These are phyloP conservation scores for Austroboletus niveus DNA, from an alignment of 1,284 basidiomycete genomes.

Conservation along the genomic window DNA sequence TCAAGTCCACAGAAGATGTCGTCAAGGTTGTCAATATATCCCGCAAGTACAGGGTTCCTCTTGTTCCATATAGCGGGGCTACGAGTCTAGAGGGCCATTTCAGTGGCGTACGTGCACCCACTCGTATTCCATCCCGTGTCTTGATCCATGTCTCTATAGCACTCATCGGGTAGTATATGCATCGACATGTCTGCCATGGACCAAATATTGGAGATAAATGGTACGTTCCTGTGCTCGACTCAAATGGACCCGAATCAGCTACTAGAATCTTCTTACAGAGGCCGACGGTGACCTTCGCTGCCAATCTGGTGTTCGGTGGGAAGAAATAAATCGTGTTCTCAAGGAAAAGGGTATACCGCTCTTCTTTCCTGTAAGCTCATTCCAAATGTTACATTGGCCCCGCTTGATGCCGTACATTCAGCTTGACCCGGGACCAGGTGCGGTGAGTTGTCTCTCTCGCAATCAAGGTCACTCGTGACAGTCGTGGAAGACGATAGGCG, in stretches of 20 bases:
- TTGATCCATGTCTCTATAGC: slow-evolving; percentile 24
- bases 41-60: slow-evolving; percentile 51
- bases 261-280: slow-evolving; percentile 33
- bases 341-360: slow-evolving; percentile 65
- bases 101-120: slow-evolving; percentile 34
- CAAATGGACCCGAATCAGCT: background rate
- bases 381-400: background rate
- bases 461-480: slow-evolving; percentile 7
- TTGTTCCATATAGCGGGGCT: slow-evolving; percentile 59
- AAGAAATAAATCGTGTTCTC: slow-evolving; percentile 80
- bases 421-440: slow-evolving; percentile 55
- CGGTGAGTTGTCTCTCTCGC: slow-evolving; percentile 35
- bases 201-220: slow-evolving; percentile 52
- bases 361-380: slow-evolving; percentile 63
- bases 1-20: slow-evolving; percentile 53
- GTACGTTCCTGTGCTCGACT: slow-evolving; percentile 22
- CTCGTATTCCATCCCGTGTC: background rate
- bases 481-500: slow-evolving; percentile 47
- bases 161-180: slow-evolving; percentile 60
- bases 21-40: slow-evolving; percentile 58
- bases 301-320: slow-evolving; percentile 85
- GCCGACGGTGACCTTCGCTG: slow-evolving; percentile 72
- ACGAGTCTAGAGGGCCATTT: slow-evolving; percentile 57
- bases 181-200: slow-evolving; percentile 68
- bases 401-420: slow-evolving; percentile 16